phyloP scores from a whole-genome alignment of 306 rosid genomes.

The Acacia crassicarpa region DNA sequence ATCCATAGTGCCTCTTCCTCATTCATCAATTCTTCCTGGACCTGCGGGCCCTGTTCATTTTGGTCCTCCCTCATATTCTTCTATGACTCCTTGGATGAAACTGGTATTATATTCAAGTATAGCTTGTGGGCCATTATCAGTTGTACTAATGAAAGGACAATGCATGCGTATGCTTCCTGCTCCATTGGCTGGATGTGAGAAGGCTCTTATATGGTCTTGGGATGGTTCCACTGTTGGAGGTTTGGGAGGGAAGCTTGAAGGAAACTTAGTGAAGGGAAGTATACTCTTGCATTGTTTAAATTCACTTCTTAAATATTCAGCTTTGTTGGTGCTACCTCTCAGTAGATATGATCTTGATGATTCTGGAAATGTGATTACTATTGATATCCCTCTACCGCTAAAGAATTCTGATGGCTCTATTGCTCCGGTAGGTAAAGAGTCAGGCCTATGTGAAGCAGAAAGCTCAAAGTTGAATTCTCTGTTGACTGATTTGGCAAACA shows the following conservation, averaged over 20 bases:
- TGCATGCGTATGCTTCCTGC: slow-evolving; percentile 93
- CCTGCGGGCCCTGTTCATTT: slow-evolving; percentile 83
- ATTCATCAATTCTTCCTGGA: slow-evolving; percentile 83
- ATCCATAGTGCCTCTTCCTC: slow-evolving; percentile 92
- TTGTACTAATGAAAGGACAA: slow-evolving; percentile 95
- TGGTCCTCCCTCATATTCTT: slow-evolving; percentile 94
- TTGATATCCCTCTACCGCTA: slow-evolving; percentile 90
- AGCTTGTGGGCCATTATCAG: slow-evolving; percentile 81
- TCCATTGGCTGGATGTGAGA: slow-evolving; percentile 91
- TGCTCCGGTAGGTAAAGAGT: slow-evolving; percentile 61
- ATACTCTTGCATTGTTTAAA: slow-evolving; percentile 89
- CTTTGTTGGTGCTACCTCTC: slow-evolving; percentile 90
- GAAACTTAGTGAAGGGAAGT: slow-evolving; percentile 78
- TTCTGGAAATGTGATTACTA: slow-evolving; percentile 65
- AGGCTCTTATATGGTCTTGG: slow-evolving; percentile 97
- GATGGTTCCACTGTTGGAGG: slow-evolving; percentile 86
- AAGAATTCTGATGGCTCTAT: slow-evolving; percentile 80
- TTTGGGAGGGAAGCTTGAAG: slow-evolving; percentile 84
- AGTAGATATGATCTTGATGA: slow-evolving; percentile 70
- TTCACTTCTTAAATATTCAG: slow-evolving; percentile 81
- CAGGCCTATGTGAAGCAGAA: slow-evolving; percentile 69
- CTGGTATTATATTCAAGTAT: slow-evolving; percentile 79
- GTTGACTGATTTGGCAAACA: slow-evolving; percentile 61
- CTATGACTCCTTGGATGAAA: slow-evolving; percentile 98
- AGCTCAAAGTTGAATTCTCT: slow-evolving; percentile 57